Conservation (phyloP, 495 filamentous ascomycete species). For the Trichoderma reesei region DNA sequence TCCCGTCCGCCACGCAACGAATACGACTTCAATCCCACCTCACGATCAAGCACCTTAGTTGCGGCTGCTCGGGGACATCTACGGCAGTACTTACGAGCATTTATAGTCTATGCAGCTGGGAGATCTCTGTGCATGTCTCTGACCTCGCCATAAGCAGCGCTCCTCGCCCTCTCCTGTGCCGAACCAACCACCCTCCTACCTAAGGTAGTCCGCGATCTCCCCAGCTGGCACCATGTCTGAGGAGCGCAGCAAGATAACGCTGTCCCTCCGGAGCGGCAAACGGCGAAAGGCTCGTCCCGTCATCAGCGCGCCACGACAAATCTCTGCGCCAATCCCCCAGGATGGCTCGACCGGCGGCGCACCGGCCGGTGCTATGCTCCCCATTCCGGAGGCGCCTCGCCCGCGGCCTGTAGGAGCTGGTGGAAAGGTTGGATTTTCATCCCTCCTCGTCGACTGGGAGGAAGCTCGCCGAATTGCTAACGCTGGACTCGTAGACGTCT, state of each 20-base stretch:
- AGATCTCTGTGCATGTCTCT: background rate
- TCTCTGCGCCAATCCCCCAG: constrained; percentile 52
- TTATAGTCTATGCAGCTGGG: background rate
- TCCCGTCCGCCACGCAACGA: background rate
- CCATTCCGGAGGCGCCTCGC: constrained; percentile 25
- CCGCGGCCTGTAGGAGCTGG: constrained; percentile 34
- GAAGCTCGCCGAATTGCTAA: background rate
- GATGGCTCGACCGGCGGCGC: constrained; percentile 23
- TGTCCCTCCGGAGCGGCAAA: constrained; percentile 64
- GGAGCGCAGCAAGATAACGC: constrained; percentile 54
- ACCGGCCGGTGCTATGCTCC: constrained; percentile 5
- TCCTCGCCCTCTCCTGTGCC: background rate
- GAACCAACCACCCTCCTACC: background rate
- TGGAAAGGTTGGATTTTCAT: constrained; percentile 25
- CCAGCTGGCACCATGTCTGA: constrained; percentile 41
- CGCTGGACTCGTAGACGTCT: constrained; percentile 46
- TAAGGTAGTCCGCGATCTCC: background rate
- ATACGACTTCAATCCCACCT: background rate
- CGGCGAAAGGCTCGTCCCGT: constrained; percentile 69
- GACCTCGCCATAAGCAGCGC: background rate
- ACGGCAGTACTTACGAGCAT: background rate
- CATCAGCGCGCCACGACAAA: constrained; percentile 78
- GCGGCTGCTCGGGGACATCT: background rate
- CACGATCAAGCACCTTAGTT: background rate
- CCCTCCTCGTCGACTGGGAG: too few species aligned